Conservation (phyloP, 805 yeast species). For the Wickerhamomyces canadensis region DNA sequence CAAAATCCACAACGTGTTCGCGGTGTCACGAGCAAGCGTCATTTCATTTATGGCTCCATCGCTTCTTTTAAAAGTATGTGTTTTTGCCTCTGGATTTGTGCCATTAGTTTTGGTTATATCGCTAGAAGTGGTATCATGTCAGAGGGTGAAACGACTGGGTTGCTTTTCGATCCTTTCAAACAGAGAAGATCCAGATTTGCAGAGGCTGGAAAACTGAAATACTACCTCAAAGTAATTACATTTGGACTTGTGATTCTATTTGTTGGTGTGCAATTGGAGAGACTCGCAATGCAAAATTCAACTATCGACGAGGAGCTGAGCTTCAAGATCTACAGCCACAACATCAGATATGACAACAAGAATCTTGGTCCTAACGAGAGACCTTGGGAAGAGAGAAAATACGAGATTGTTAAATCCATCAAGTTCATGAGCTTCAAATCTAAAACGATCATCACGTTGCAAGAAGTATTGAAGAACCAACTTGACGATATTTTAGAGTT, state of each 20-base stretch:
- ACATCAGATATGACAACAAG: constrained; percentile 39
- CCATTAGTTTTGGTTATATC: too few relatives aligned
- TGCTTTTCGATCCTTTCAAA: neutral
- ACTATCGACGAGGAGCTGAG: neutral
- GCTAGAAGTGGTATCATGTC: too few relatives aligned
- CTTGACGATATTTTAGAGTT: constrained; percentile 35
- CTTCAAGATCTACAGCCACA: constrained; percentile 33
- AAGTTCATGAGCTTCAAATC: constrained; percentile 29
- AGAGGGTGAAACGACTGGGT: neutral
- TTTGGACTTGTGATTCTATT: neutral
- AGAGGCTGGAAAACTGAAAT: neutral
- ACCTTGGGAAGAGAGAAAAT: constrained; percentile 39
- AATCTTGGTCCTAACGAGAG: constrained; percentile 33
- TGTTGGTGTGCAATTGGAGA: neutral
- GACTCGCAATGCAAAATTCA: too few relatives aligned
- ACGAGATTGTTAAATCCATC: constrained; percentile 35
- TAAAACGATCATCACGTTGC: constrained; percentile 39
- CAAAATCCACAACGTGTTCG: too few relatives aligned
- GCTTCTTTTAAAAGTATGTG: too few relatives aligned
- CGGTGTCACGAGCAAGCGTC: too few relatives aligned
- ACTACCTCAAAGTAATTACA: neutral
- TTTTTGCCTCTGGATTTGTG: too few relatives aligned
- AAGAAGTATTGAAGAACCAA: constrained; percentile 44
- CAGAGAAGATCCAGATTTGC: neutral
- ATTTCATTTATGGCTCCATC: too few relatives aligned